Conservation (phyloP, 306 rosid species). For the Potentilla sterilis region DNA sequence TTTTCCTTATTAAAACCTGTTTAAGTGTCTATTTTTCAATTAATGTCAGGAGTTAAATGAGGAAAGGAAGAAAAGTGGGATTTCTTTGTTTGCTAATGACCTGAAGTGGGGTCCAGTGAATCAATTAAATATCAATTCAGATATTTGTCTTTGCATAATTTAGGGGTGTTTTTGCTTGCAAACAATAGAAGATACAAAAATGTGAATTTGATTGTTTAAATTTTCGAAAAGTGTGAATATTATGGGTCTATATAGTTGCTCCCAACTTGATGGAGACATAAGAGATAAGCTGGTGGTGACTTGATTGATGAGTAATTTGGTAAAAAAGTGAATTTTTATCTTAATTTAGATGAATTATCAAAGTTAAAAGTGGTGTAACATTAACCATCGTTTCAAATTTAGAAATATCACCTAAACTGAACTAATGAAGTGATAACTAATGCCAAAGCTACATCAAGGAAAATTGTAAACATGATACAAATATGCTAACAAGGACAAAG, state of each 20-base stretch:
- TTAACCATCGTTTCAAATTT: no score
- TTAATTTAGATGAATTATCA: no score
- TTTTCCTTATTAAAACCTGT: background rate
- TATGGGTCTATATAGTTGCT: background rate
- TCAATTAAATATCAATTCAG: background rate
- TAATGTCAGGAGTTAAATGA: background rate
- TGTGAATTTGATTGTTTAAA: background rate
- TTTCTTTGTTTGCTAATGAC: slow-evolving; percentile 3
- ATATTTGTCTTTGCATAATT: slow-evolving; percentile 1
- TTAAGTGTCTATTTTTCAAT: background rate
- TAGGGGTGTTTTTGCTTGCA: background rate
- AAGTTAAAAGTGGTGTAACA: no score
- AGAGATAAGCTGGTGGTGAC: background rate
- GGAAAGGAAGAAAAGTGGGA: background rate
- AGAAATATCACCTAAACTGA: no score
- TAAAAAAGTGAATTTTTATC: background rate
- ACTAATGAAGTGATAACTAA: no score
- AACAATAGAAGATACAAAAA: background rate
- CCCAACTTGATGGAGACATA: background rate
- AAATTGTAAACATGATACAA: no score
- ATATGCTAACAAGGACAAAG: no score
- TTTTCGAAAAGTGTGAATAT: background rate
- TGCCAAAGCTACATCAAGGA: no score
- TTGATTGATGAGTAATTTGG: background rate
- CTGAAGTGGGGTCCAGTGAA: background rate